Evolutionary conservation across 257 asterid genomes (phyloP).

Genomic region (Anisodus acutangulus): DNA sequence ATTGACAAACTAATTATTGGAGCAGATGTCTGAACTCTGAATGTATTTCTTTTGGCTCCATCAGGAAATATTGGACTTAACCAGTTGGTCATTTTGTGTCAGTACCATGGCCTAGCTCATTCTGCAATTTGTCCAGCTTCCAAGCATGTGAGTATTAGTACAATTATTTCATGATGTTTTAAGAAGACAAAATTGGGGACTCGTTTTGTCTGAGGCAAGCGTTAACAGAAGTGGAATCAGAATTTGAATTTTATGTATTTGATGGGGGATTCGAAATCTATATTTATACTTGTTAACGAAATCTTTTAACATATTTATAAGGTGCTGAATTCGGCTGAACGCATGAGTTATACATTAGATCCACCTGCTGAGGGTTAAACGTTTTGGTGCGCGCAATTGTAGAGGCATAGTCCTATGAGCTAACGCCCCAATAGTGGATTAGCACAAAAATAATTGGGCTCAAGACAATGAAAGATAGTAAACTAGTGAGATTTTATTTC

Average conservation of each 20-base stretch:
- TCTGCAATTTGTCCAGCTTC: background rate
- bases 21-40: background rate
- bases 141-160: conserved; percentile 19
- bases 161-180: background rate
- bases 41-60: conserved; percentile 11
- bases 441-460: no score
- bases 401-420: no score
- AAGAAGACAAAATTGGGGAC: background rate
- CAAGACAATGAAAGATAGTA: no score
- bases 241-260: background rate
- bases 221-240: background rate
- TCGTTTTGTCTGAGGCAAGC: conserved; percentile 9
- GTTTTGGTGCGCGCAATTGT: no score
- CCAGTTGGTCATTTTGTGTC: conserved; percentile 23
- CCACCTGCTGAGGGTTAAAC: no score
- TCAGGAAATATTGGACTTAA: background rate
- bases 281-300: background rate
- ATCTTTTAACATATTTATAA: background rate
- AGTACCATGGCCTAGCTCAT: conserved; percentile 19
- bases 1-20: conserved; percentile 6
- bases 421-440: no score
- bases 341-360: background rate
- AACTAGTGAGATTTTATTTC: no score
- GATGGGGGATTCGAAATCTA: background rate
- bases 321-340: background rate